A percentile compares a stretch with the other conserved stretches of the same genome.
Conservation (phyloP, 257 asterid species). For the Agastache rugosa region DNA sequence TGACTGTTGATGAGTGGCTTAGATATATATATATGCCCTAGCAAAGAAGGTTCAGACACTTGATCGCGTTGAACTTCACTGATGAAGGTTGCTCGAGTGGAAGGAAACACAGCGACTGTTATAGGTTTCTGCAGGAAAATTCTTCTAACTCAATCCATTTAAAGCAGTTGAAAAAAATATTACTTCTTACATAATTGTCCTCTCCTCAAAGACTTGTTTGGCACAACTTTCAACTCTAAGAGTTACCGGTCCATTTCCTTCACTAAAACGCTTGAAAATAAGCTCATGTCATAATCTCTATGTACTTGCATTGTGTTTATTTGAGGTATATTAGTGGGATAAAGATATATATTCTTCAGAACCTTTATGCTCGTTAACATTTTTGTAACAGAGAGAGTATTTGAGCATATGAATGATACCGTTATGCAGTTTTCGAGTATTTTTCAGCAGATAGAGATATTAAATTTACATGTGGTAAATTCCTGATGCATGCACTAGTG, state of each 20-base stretch:
- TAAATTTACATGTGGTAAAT: too few relatives aligned
- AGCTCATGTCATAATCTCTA: background rate
- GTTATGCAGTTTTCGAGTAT: background rate
- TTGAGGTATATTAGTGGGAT: background rate
- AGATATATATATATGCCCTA: constrained; percentile 25
- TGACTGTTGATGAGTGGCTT: constrained; percentile 13
- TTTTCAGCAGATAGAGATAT: background rate
- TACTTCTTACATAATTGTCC: background rate
- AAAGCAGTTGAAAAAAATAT: background rate
- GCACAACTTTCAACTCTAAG: background rate
- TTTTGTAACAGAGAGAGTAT: background rate
- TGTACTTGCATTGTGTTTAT: background rate
- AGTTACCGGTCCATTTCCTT: background rate
- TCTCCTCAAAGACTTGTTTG: constrained; percentile 1
- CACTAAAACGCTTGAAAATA: background rate
- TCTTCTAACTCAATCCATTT: background rate
- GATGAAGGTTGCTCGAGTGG: too few relatives aligned
- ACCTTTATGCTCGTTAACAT: background rate
- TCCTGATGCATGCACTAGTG: too few relatives aligned
- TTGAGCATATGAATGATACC: background rate
- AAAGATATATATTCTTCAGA: background rate
- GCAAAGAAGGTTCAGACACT: constrained; percentile 24
- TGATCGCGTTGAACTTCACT: constrained; percentile 24
- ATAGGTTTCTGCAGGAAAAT: background rate
- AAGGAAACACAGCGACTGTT: too few relatives aligned